Percentiles rank a stretch among this genome's conserved stretches.
Evolutionary conservation across 257 asterid species (phyloP).

Genomic region (Gentiana dahurica): DNA sequence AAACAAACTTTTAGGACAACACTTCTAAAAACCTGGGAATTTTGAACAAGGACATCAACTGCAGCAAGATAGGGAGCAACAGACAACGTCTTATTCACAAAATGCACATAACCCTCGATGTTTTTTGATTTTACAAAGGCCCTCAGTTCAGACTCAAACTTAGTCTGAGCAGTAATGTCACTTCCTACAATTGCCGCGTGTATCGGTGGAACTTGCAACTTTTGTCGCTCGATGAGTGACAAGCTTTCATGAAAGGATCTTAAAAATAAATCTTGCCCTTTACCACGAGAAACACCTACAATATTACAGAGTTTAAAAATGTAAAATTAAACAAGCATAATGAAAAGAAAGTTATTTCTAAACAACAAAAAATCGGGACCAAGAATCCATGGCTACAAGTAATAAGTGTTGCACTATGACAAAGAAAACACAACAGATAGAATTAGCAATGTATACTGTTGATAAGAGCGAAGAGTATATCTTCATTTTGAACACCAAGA

Average conservation of each 20-base stretch:
- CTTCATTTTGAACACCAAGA: conserved; percentile 79
- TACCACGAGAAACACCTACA: conserved; percentile 98
- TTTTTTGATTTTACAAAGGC: conserved; percentile 58
- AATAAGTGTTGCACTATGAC: too few species aligned
- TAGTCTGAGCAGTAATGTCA: conserved; percentile 72
- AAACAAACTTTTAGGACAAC: neutral
- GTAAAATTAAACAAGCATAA: conserved; percentile 13
- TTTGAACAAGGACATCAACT: conserved; percentile 91
- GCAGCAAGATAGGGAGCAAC: conserved; percentile 97
- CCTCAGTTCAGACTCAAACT: conserved; percentile 77
- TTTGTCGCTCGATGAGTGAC: conserved; percentile 49
- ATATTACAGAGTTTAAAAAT: conserved; percentile 1
- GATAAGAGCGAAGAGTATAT: conserved; percentile 71
- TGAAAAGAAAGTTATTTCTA: neutral
- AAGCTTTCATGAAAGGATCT: conserved; percentile 71
- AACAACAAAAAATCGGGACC: neutral
- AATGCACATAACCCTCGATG: conserved; percentile 58
- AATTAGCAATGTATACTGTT: conserved; percentile 51
- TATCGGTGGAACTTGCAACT: conserved; percentile 57
- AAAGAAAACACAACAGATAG: too few species aligned
- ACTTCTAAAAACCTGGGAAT: conserved; percentile 66
- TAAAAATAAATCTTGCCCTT: conserved; percentile 89
- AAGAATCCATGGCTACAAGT: neutral
- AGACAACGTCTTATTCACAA: conserved; percentile 85
- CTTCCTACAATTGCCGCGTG: conserved; percentile 94